Percentiles rank a stretch among this genome's conserved stretches.
These are phyloP conservation scores for Aureobasidium lini DNA, from an alignment of 2,329 filamentous ascomycete species.

Conservation along the genomic window DNA sequence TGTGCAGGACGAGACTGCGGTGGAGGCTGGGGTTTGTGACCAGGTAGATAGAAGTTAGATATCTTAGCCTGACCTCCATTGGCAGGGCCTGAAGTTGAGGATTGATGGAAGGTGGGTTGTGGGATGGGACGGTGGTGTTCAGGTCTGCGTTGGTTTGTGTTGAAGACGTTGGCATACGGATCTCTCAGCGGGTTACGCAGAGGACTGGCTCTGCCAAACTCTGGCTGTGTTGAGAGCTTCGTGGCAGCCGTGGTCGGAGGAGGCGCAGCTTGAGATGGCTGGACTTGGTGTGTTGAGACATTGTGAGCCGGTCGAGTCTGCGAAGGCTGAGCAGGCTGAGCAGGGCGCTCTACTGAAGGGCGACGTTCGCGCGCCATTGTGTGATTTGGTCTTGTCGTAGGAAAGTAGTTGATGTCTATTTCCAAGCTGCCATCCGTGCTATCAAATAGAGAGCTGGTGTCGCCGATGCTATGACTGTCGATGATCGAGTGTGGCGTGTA, in stretches of 20 bases:
- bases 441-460: constrained; percentile 14
- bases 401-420: background rate
- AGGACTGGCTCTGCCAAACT: constrained; percentile 54
- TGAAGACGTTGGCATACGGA: constrained; percentile 40
- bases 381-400: background rate
- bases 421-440: constrained; percentile 10
- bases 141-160: constrained; percentile 32
- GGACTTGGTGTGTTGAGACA: background rate
- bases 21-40: constrained; percentile 16
- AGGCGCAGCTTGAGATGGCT: constrained; percentile 18
- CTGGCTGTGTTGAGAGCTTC: constrained; percentile 25
- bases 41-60: constrained; percentile 21
- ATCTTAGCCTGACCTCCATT: constrained; percentile 4
- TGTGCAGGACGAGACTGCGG: constrained; percentile 6
- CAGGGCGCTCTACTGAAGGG: constrained; percentile 23
- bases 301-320: background rate
- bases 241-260: background rate
- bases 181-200: constrained; percentile 41
- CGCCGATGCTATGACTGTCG: background rate
- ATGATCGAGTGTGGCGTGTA: background rate
- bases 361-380: constrained; percentile 48
- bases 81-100: background rate
- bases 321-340: constrained; percentile 18
- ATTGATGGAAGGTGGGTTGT: constrained; percentile 10
- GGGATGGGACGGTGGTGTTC: constrained; percentile 15